Conservation (phyloP, 495 filamentous ascomycete species). For the Podospora conica region DNA sequence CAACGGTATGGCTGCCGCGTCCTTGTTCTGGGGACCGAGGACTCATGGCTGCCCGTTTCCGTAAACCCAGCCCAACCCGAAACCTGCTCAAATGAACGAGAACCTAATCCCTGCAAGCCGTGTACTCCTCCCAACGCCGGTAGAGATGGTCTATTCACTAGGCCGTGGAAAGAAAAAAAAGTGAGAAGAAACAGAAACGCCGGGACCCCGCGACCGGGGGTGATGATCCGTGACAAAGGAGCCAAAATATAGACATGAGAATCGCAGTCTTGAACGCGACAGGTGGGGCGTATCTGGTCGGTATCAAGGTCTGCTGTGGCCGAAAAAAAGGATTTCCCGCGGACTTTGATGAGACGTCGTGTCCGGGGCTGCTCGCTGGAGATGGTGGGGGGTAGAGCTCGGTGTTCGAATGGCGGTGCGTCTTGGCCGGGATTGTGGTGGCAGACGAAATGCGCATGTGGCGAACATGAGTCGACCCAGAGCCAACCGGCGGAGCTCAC, state of each 20-base stretch:
- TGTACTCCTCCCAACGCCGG: slow-evolving; percentile 5
- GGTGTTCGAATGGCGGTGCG: background rate
- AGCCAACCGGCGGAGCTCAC: background rate
- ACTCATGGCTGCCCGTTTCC: background rate
- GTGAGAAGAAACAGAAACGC: background rate
- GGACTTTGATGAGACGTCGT: background rate
- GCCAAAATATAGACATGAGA: slow-evolving; percentile 2
- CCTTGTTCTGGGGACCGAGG: slow-evolving; percentile 1
- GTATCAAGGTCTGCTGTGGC: background rate
- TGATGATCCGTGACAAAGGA: background rate
- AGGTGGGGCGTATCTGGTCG: background rate
- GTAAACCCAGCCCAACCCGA: background rate
- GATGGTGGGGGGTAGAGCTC: background rate
- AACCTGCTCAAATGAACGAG: background rate
- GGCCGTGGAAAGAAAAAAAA: background rate
- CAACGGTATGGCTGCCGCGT: background rate
- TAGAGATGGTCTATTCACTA: slow-evolving; percentile 4
- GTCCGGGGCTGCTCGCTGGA: background rate
- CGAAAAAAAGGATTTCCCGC: background rate
- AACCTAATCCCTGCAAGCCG: background rate
- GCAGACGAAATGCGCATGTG: background rate
- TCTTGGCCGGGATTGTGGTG: background rate
- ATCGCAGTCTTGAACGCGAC: background rate
- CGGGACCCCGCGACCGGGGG: background rate
- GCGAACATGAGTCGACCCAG: background rate